Conservation (phyloP, 306 rosid genomes). For the Parietaria judaica region DNA sequence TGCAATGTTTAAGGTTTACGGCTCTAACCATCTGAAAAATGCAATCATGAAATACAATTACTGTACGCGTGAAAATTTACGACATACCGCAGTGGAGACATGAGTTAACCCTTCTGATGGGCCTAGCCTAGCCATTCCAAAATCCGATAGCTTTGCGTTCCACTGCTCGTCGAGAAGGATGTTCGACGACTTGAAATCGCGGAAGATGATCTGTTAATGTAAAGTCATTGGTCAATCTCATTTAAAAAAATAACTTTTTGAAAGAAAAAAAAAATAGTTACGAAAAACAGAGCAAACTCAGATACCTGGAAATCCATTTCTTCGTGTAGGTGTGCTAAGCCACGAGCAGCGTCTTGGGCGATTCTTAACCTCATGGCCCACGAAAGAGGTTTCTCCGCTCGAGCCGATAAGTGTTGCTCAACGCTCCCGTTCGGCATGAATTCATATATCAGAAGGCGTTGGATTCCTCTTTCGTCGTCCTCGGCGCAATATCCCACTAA, state of each 20-base stretch:
- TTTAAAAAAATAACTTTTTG: neutral
- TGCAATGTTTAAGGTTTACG: neutral
- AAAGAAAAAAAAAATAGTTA: neutral
- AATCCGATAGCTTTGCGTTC: conserved; percentile 95
- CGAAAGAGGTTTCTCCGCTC: conserved; percentile 53
- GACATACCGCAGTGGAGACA: conserved; percentile 93
- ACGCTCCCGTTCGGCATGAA: conserved; percentile 84
- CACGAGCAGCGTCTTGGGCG: conserved; percentile 92
- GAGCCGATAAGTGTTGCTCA: conserved; percentile 61
- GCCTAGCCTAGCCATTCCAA: conserved; percentile 94
- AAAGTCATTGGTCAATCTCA: conserved; percentile 13
- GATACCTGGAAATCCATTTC: conserved; percentile 88
- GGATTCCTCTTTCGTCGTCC: conserved; percentile 98
- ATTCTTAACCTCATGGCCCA: conserved; percentile 78
- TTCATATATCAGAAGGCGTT: conserved; percentile 76
- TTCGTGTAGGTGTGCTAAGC: conserved; percentile 81
- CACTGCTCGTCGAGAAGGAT: conserved; percentile 89
- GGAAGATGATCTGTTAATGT: conserved; percentile 64
- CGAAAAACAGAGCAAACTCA: neutral
- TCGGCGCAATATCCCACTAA: conserved; percentile 94
- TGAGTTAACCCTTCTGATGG: conserved; percentile 92
- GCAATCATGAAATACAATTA: no score
- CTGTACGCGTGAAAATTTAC: neutral
- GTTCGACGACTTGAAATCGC: conserved; percentile 96
- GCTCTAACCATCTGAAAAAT: conserved; percentile 7